Conservation (phyloP, 2,329 filamentous ascomycete species). For the Neurospora sp. region DNA sequence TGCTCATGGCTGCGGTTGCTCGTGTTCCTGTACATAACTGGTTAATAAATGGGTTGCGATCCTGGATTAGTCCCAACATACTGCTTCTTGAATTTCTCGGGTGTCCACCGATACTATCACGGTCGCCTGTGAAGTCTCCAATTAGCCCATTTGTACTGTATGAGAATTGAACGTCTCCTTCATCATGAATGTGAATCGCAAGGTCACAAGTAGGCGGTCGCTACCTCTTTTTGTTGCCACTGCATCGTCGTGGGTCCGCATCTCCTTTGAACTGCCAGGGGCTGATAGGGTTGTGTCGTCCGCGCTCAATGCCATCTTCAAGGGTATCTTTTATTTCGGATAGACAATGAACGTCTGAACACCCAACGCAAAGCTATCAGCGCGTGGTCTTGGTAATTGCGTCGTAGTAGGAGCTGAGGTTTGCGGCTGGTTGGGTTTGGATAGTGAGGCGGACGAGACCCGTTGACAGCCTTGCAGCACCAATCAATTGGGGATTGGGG, state of each 20-base stretch:
- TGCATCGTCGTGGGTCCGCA: conserved; percentile 31
- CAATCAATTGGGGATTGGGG: not conserved
- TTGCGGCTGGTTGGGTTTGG: not conserved
- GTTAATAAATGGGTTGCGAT: conserved; percentile 59
- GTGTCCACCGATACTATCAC: conserved; percentile 52
- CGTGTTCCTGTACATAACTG: conserved; percentile 45
- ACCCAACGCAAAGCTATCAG: not conserved
- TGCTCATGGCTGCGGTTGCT: conserved; percentile 37
- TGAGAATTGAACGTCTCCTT: conserved; percentile 47
- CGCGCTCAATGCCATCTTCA: conserved; percentile 22
- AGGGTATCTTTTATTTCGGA: not conserved
- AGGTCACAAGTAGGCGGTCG: conserved; percentile 47
- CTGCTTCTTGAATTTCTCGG: conserved; percentile 59
- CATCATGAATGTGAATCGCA: conserved; percentile 55
- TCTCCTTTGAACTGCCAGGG: conserved; percentile 32
- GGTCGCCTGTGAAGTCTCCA: conserved; percentile 48
- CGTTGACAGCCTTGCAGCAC: not conserved
- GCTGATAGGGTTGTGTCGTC: conserved; percentile 26
- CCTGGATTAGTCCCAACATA: conserved; percentile 51
- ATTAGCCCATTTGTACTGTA: conserved; percentile 50
- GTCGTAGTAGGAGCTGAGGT: not conserved
- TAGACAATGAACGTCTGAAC: not conserved
- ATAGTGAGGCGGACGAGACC: not conserved
- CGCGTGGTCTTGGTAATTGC: not conserved
- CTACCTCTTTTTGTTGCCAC: conserved; percentile 38